Base-by-base conservation (phyloP, 73 alveolate species). In the Paramecium octaurelia region DNA sequence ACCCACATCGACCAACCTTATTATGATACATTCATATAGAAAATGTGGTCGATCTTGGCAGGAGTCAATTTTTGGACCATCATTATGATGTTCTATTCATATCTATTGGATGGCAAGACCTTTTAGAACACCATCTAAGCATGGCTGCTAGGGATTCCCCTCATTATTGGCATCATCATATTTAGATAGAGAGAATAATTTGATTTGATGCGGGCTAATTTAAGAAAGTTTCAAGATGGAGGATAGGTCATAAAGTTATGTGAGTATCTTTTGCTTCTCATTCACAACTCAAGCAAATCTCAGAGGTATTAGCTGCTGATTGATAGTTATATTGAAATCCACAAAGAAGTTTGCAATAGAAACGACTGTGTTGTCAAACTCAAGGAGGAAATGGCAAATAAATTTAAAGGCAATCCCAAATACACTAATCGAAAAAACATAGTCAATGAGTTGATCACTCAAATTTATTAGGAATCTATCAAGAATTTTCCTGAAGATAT, bases 101-200 rank as follows among this genome's bases (percentile, higher is more conserved):
- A 36, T 10, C 29, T 73, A 23, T 35, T 89, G 11, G 94, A 89
- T 18, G 88, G 80, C 4, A 71, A 40, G 9, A 58, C 68, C 21
- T 89, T 89, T 12, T 34, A 16, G 24, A 48, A 59, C 9, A 89
- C 94, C 4, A 89, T 89, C 29, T 23, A 58, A 18, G 90, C 85
- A 36, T 89, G 94, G 94, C 75, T 89, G 14, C 24, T 89, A 70
- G 94, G 94, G 10, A 71, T 71, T 12, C 94, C 94, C 6, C 34
- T 89, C 12, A 43, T 89, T 38, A 73, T 57, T 6, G 71, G 54
- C 4, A 89, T 89, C 48, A 36, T 89, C 4, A 20, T 89, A 23
- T 43, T 38, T 27, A 18, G 68, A 50, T 18, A 58, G 8, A 54
- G 57, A 27, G 35, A 69, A 16, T 16, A 42, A 71, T 34, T 89